Percentiles rank a stretch among this genome's conserved stretches.
These are phyloP conservation scores for Sporobolomyces phaffii DNA, from an alignment of 768 basidiomycete genomes.

Conservation along the genomic window DNA sequence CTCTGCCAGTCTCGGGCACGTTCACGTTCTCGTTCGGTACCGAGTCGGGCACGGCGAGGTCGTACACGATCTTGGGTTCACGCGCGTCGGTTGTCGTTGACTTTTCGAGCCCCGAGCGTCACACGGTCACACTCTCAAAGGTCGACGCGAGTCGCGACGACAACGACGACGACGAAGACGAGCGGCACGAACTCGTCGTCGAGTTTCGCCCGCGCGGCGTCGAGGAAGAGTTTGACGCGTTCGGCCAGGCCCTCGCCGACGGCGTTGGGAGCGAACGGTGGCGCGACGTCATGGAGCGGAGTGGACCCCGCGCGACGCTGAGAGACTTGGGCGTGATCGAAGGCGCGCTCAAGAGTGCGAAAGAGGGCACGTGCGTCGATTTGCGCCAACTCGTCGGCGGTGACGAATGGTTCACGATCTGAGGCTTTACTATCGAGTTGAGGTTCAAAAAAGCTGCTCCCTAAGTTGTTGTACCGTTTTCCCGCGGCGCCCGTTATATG, in stretches of 20 bases:
- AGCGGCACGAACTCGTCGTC: constrained; percentile 51
- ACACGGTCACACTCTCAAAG: constrained; percentile 39
- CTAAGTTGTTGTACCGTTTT: too few relatives aligned
- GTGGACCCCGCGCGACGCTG: constrained; percentile 60
- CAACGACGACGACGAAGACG: constrained; percentile 40
- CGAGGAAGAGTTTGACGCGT: constrained; percentile 40
- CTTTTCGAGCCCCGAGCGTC: constrained; percentile 48
- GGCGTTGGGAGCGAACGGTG: constrained; percentile 52
- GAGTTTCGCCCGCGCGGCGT: constrained; percentile 57
- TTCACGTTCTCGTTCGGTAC: constrained; percentile 62
- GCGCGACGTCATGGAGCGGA: constrained; percentile 45
- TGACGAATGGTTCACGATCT: neutral
- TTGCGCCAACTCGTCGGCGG: constrained; percentile 47
- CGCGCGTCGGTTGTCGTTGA: constrained; percentile 56
- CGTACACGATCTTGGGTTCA: constrained; percentile 58
- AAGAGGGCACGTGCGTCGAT: constrained; percentile 59
- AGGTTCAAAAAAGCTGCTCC: too few relatives aligned
- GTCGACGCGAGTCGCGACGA: too few relatives aligned
- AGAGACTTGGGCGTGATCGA: constrained; percentile 73
- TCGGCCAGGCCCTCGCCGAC: constrained; percentile 53
- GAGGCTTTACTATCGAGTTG: too few relatives aligned
- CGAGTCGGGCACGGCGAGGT: constrained; percentile 49
- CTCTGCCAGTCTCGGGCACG: constrained; percentile 40
- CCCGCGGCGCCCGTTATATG: too few relatives aligned
- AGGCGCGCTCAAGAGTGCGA: constrained; percentile 59